Evolutionary conservation across 176 grass and related monocot genomes (phyloP), one percentile per base, ranked within the genome.

Genomic region (Triticum dicoccoides): DNA sequence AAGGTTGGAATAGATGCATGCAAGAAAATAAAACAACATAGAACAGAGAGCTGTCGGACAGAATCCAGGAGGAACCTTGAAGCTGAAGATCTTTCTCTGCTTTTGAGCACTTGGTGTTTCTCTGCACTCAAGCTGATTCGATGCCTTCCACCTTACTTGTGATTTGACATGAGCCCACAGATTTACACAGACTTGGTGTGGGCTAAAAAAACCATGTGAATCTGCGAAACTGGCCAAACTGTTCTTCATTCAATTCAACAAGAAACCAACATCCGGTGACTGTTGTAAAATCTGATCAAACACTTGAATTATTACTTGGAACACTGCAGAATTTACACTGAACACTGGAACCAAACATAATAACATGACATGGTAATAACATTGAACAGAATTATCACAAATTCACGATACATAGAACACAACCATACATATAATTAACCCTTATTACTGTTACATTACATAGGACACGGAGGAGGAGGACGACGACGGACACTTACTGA

Each of bases 81-180:
- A 91, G 63, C 69, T 52, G 32, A 85, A 84, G 70, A 73, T 87
- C 38, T 68, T 25, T 9, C 70, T 73, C 56, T 69, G 75, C 65
- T 91, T 91, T 70, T 76, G 35, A 49, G 49, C 21, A 42, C 56
- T 84, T 81, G 37, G 62, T 75, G 49, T 76, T 76, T 23, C 44
- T 84, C 61, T 81, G 65, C 80, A 90, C 76, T 85, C 89, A 70
- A 85, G 69, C 38, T 85, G 45, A 63, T 73, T 78, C 47, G 72
- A 83, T 80, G 69, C 39, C 69, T 84, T 69, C 49, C 85, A 51
- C 5, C 75, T 80, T 58, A 76, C 24, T 79, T 70, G 68, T 39
- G 34, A 38, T 39, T 70, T 70, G 34, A 38, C 39, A 70, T 1
- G 30, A 70, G 34, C 9, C 18, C 34, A 70, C 68, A 38, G 68